Percentiles rank a stretch among this genome's conserved stretches.
phyloP scores from a whole-genome alignment of 2,329 filamentous ascomycete genomes.

The Sordariomycetes sp. region DNA sequence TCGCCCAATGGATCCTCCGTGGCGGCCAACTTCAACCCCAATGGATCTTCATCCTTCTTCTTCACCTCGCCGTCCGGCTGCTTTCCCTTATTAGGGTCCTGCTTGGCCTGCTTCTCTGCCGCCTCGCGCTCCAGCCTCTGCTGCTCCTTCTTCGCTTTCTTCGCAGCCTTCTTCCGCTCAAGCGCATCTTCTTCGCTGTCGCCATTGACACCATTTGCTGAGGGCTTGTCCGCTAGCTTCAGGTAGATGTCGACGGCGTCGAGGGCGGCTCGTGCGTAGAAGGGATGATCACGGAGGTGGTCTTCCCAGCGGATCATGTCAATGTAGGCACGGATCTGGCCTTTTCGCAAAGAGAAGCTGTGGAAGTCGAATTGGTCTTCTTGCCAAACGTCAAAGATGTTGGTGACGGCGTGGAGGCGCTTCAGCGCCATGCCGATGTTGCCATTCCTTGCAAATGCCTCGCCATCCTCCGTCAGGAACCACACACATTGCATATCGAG shows the following conservation, averaged over 20 bases:
- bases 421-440: conserved; percentile 84
- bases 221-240: conserved; percentile 65
- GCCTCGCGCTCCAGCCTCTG: conserved; percentile 62
- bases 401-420: conserved; percentile 78
- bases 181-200: conserved; percentile 45
- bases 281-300: conserved; percentile 81
- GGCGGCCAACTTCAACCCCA: conserved; percentile 69
- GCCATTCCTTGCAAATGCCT: conserved; percentile 74
- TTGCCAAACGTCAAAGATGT: conserved; percentile 95
- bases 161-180: conserved; percentile 77
- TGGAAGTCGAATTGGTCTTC: conserved; percentile 99
- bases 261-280: conserved; percentile 77
- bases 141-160: conserved; percentile 78
- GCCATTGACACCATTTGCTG: conserved; percentile 55
- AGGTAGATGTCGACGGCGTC: conserved; percentile 76
- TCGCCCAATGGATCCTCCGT: conserved; percentile 78
- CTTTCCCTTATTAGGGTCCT: conserved; percentile 72
- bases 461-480: conserved; percentile 92
- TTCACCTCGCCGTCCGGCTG: conserved; percentile 58
- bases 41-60: conserved; percentile 86
- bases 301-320: conserved; percentile 98
- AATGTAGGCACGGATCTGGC: conserved; percentile 87
- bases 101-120: conserved; percentile 67
- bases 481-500: conserved; percentile 98
- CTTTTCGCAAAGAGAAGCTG: conserved; percentile 92